phyloP scores from a whole-genome alignment of 352 stramenopile species.

The Pythium phragmiticola region DNA sequence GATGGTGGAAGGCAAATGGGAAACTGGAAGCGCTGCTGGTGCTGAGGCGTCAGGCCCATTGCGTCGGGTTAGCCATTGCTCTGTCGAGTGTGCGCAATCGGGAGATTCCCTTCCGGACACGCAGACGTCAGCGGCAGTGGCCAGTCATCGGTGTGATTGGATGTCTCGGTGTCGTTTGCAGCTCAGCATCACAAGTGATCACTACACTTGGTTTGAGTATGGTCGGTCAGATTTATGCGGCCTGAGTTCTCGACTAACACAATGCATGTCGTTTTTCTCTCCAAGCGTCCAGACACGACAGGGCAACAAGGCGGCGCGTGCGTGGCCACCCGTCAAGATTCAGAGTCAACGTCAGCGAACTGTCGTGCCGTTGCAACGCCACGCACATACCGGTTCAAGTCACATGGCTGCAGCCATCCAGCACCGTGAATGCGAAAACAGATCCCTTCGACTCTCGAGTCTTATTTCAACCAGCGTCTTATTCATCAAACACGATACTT shows the following conservation, averaged over 20 bases:
- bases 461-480: no score
- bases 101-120: neutral
- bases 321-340: slow-evolving; percentile 13
- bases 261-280: slow-evolving; percentile 19
- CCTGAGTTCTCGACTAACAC: slow-evolving; percentile 30
- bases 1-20: neutral
- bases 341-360: neutral
- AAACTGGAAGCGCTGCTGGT: slow-evolving; percentile 2
- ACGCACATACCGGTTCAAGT: neutral
- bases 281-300: slow-evolving; percentile 4
- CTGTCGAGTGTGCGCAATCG: neutral
- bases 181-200: slow-evolving; percentile 2
- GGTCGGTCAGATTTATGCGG: slow-evolving; percentile 20
- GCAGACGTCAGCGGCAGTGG: neutral
- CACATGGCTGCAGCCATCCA: neutral
- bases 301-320: slow-evolving; percentile 10
- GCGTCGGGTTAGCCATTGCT: no score
- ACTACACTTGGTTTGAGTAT: slow-evolving; percentile 12
- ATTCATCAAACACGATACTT: no score
- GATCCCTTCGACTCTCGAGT: no score
- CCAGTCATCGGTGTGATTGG: neutral
- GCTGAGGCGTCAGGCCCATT: neutral
- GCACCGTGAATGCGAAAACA: neutral
- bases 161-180: slow-evolving; percentile 18
- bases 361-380: slow-evolving; percentile 2